phyloP scores from a whole-genome alignment of 805 yeast genomes.

The Lachancea fermentati region DNA sequence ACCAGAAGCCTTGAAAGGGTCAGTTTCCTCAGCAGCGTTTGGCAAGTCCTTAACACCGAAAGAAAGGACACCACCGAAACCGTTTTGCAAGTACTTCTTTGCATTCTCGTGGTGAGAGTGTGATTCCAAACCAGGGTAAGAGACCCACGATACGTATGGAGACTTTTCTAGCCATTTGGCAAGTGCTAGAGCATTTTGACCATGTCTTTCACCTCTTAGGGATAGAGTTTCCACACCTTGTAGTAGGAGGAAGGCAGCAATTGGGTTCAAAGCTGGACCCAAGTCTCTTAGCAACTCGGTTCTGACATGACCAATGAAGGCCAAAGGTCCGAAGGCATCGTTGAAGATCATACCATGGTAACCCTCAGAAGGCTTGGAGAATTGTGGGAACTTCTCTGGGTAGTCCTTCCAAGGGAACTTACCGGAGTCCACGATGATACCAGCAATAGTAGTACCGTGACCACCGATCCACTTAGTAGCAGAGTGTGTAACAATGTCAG shows the following conservation, averaged over 20 bases:
- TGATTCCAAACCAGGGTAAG: conserved; percentile 83
- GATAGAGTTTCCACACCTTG: conserved; percentile 95
- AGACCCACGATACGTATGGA: conserved; percentile 79
- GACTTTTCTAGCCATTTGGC: conserved; percentile 72
- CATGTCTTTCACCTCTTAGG: conserved; percentile 90
- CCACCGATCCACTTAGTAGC: conserved; percentile 99
- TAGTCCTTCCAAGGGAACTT: conserved; percentile 86
- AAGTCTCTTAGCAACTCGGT: conserved; percentile 84
- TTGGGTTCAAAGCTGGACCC: conserved; percentile 87
- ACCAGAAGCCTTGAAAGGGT: conserved; percentile 69
- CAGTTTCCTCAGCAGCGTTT: conserved; percentile 40
- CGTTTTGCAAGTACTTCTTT: conserved; percentile 72
- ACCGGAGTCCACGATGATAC: conserved; percentile 85
- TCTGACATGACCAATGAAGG: conserved; percentile 76
- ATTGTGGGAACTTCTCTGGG: conserved; percentile 87
- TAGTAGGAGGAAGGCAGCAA: conserved; percentile 75
- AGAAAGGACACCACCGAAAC: conserved; percentile 84
- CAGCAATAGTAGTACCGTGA: conserved; percentile 92
- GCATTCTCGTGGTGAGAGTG: conserved; percentile 76
- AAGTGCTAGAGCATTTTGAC: conserved; percentile 69
- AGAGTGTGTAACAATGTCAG: conserved; percentile 86
- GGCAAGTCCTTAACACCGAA: conserved; percentile 74
- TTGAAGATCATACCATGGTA: conserved; percentile 84
- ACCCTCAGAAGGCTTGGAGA: conserved; percentile 85
- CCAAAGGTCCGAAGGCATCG: conserved; percentile 75